A percentile compares a stretch with the other conserved stretches of the same genome.
phyloP scores from a whole-genome alignment of 306 rosid genomes.

The Gastrolobium bilobum region DNA sequence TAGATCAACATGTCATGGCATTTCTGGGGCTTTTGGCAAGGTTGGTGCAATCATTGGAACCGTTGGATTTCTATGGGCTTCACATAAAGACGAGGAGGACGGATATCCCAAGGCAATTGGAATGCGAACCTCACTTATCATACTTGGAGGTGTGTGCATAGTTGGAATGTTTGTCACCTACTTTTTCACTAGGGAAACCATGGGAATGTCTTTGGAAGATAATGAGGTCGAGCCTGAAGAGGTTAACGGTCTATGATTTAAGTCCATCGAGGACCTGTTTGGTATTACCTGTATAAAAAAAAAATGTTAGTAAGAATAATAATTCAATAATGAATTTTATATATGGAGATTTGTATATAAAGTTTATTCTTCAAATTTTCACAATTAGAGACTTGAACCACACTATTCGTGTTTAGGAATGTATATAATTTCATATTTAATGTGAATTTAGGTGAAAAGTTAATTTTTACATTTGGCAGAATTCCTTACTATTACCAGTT shows the following conservation, averaged over 20 bases:
- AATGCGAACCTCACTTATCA: constrained; percentile 56
- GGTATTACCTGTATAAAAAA: not conserved
- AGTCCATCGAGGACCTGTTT: not conserved
- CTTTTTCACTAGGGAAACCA: constrained; percentile 75
- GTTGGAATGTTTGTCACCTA: constrained; percentile 70
- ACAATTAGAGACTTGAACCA: not conserved
- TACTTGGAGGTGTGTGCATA: constrained; percentile 71
- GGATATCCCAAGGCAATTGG: constrained; percentile 57
- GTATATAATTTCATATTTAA: not conserved
- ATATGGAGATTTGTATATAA: not conserved
- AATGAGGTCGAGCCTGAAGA: constrained; percentile 58
- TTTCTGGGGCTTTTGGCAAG: constrained; percentile 80
- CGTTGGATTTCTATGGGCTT: constrained; percentile 72
- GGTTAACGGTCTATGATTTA: constrained; percentile 2
- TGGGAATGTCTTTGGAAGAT: constrained; percentile 77
- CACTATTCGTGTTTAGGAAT: not conserved
- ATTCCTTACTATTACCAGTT: not conserved
- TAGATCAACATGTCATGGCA: constrained; percentile 84
- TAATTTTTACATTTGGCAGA: not conserved
- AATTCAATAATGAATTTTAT: not conserved
- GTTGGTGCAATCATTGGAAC: constrained; percentile 79
- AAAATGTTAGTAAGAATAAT: too few species aligned
- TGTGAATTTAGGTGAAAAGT: not conserved
- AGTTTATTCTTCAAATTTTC: not conserved
- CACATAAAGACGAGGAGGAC: constrained; percentile 18